Base-by-base conservation (phyloP, 352 stramenopile genomes). In the Pythium dissotocum region DNA sequence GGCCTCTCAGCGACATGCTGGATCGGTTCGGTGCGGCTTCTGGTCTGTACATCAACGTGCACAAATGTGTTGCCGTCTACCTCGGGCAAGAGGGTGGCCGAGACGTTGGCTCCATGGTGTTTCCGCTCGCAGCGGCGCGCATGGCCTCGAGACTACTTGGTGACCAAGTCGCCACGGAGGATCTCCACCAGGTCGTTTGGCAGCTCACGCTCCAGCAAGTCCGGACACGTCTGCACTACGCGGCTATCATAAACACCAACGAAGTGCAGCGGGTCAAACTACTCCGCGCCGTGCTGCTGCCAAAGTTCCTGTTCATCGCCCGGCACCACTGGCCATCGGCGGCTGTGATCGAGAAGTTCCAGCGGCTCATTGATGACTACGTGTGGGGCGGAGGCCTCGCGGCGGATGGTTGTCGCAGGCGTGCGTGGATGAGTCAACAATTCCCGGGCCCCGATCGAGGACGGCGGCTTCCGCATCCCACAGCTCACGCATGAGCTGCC, bases 281-380 rank as follows among this genome's bases (percentile, higher is more conserved):
- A 5, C 28, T 35, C 1, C 26, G 32, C 2, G 58, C 58, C 0
- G 55, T 71, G 14, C 2, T 62, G 2, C 5, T 71, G 1, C 65
- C 65, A 0, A 71, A 71, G 49, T 52, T 65, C 9, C 38, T 51
- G 2, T 71, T 61, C 21, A 40, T 71, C 7, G 57, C 49, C 4
- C 35, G 58, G 0, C 65, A 71, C 26, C 16, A 33, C 44, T 66
- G 60, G 60, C 60, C 60, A 1, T 28, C 13, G 3, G 60, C 60
- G 4, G 48, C 30, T 7, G 6, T 12, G 3, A 4, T 59, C 3
- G n/a, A 40, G 9, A 21, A 21, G 32, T 16, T 66, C 4, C 60
- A 66, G 35, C 48, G 36, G 3, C 24, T 66, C n/a, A 1, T 55
- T 2, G 26, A 58, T 7, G 14, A 0, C 1, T 66, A 32, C 60